Percentiles rank a stretch among this genome's conserved stretches.
Evolutionary conservation across 2,329 filamentous ascomycete species (phyloP).

Genomic region (Parafenestella ontariensis): DNA sequence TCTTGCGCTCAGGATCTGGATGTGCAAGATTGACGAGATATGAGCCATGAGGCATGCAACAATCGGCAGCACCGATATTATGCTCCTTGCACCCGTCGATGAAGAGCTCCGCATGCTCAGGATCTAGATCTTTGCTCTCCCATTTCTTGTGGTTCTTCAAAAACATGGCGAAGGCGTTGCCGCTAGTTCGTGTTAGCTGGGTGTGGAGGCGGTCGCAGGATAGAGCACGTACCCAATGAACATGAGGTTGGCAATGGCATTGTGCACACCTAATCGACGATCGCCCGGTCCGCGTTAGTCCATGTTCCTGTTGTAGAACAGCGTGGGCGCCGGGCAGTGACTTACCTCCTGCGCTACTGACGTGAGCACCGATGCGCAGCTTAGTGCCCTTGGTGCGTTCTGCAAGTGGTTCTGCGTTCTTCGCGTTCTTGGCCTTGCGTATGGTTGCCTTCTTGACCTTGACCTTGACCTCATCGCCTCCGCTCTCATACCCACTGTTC

Average conservation of each 20-base stretch:
- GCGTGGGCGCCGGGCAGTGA: conserved; percentile 9
- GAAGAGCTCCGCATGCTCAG: conserved; percentile 74
- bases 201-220: not conserved
- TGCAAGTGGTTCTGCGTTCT: conserved; percentile 69
- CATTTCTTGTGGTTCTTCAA: conserved; percentile 97
- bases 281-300: conserved; percentile 25
- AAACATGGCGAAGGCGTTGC: conserved; percentile 93
- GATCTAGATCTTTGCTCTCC: conserved; percentile 78
- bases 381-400: conserved; percentile 73
- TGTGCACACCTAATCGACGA: conserved; percentile 75
- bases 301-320: not conserved
- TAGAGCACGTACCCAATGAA: conserved; percentile 67
- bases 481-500: conserved; percentile 10
- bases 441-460: conserved; percentile 39
- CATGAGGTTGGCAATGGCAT: conserved; percentile 77
- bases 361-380: conserved; percentile 91
- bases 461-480: conserved; percentile 3
- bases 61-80: conserved; percentile 73
- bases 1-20: conserved; percentile 76
- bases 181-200: conserved; percentile 57
- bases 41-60: conserved; percentile 89
- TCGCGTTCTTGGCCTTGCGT: conserved; percentile 52
- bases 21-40: conserved; percentile 97
- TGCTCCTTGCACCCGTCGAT: conserved; percentile 71
- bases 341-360: conserved; percentile 84